These are phyloP conservation scores for Hypoxylon cercidicola DNA, from an alignment of 495 filamentous ascomycete species.

Conservation along the genomic window DNA sequence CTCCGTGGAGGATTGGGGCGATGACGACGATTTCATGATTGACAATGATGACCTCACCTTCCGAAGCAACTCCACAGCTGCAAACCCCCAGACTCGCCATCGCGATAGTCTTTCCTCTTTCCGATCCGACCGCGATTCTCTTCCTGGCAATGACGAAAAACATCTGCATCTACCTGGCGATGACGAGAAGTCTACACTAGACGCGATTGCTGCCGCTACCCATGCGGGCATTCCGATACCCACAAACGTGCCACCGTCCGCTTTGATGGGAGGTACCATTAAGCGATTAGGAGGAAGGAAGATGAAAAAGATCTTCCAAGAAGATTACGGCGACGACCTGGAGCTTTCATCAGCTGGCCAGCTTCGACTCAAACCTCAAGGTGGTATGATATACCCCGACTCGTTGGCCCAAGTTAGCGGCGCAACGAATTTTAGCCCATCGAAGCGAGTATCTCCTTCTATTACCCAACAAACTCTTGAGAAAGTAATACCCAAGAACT, in stretches of 20 bases:
- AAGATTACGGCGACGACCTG: slow-evolving; percentile 94
- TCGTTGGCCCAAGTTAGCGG: slow-evolving; percentile 70
- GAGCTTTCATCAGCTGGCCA: slow-evolving; percentile 75
- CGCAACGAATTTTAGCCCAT: slow-evolving; percentile 54
- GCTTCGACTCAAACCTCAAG: slow-evolving; percentile 71
- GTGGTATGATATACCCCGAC: slow-evolving; percentile 72
- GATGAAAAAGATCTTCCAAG: slow-evolving; percentile 76
- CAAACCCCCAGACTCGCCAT: slow-evolving; percentile 63
- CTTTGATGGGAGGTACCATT: slow-evolving; percentile 91
- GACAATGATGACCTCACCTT: slow-evolving; percentile 73
- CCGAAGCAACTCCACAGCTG: slow-evolving; percentile 69
- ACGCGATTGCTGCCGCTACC: slow-evolving; percentile 86
- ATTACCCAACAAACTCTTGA: slow-evolving; percentile 31
- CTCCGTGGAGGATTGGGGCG: slow-evolving; percentile 85
- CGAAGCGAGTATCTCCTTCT: slow-evolving; percentile 45
- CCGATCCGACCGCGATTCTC: slow-evolving; percentile 81
- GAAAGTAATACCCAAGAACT: slow-evolving; percentile 29
- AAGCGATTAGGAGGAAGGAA: slow-evolving; percentile 88
- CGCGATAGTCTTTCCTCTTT: slow-evolving; percentile 80
- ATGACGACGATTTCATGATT: slow-evolving; percentile 80
- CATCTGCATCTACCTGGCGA: slow-evolving; percentile 81
- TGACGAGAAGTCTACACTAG: slow-evolving; percentile 79
- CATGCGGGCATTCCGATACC: slow-evolving; percentile 94
- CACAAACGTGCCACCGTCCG: slow-evolving; percentile 88
- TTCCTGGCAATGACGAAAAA: slow-evolving; percentile 83